Evolutionary conservation across 2,329 filamentous ascomycete species (phyloP).

Genomic region (Arthrobotrys conoides): DNA sequence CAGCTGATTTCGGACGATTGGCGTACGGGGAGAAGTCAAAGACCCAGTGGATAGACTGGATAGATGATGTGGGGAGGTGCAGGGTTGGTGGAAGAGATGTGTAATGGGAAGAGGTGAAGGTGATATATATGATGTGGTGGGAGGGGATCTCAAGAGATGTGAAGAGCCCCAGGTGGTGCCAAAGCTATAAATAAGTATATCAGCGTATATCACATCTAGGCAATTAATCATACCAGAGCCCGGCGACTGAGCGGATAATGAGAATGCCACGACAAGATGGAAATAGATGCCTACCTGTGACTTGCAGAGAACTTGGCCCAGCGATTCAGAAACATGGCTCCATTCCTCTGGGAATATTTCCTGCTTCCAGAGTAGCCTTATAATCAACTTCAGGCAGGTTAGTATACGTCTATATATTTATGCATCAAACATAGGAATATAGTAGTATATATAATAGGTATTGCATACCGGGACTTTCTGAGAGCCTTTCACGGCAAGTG

Average conservation of each 20-base stretch:
- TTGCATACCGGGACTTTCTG: slow-evolving; percentile 39
- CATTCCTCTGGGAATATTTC: slow-evolving; percentile 36
- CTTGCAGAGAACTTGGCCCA: slow-evolving; percentile 36
- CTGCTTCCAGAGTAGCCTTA: slow-evolving; percentile 49
- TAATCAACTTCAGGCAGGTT: slow-evolving; percentile 28
- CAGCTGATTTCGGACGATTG: slow-evolving; percentile 9
- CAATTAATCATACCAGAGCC: background rate
- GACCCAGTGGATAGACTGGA: slow-evolving; percentile 27
- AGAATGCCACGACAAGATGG: background rate
- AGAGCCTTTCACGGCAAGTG: slow-evolving; percentile 39
- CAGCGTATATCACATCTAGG: slow-evolving; percentile 33
- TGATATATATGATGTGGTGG: slow-evolving; percentile 38
- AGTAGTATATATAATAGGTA: background rate
- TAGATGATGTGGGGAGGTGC: slow-evolving; percentile 31
- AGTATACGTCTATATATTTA: background rate
- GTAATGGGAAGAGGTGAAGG: slow-evolving; percentile 29
- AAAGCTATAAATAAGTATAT: slow-evolving; percentile 33
- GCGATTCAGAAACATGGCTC: slow-evolving; percentile 40
- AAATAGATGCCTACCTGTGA: slow-evolving; percentile 1
- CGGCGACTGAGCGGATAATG: background rate
- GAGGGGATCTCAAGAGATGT: slow-evolving; percentile 55
- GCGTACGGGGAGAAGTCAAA: slow-evolving; percentile 40
- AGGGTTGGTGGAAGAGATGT: slow-evolving; percentile 41
- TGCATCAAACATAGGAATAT: background rate
- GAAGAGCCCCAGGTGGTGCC: slow-evolving; percentile 34